Percentiles rank a stretch among this genome's conserved stretches.
Conservation (phyloP, 352 stramenopile species). For the Globisporangium emineosum region DNA sequence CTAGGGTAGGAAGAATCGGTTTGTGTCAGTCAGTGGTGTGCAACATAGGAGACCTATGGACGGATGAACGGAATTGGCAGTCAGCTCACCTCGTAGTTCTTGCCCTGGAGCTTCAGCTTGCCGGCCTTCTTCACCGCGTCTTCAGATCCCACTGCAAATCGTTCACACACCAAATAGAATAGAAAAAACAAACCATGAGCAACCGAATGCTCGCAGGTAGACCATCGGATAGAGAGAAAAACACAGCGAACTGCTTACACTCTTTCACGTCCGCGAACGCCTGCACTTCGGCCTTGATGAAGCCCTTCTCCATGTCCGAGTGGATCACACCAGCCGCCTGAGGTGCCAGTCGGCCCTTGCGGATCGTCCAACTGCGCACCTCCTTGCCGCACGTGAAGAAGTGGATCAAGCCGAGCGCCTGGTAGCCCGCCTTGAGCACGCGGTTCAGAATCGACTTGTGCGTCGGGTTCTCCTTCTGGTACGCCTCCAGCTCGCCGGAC, state of each 20-base stretch:
- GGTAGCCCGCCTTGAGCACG: slow-evolving; percentile 97
- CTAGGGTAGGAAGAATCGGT: slow-evolving; percentile 12
- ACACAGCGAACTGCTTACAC: slow-evolving; percentile 55
- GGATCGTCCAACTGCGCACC: slow-evolving; percentile 99
- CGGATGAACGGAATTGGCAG: not conserved
- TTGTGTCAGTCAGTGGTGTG: not conserved
- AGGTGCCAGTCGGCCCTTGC: slow-evolving; percentile 94
- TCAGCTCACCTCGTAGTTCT: slow-evolving; percentile 81
- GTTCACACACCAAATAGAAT: not conserved
- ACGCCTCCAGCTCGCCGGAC: slow-evolving; percentile 49
- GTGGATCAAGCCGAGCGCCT: slow-evolving; percentile 97
- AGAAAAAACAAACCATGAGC: not conserved
- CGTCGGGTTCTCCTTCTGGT: slow-evolving; percentile 91
- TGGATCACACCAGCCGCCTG: slow-evolving; percentile 99
- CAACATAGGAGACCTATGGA: not conserved
- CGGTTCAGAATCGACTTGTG: slow-evolving; percentile 93
- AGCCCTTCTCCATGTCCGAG: slow-evolving; percentile 99
- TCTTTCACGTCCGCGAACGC: slow-evolving; percentile 89
- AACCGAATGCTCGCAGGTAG: no score
- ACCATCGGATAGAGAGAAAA: no score
- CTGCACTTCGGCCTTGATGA: slow-evolving; percentile 96
- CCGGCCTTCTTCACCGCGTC: slow-evolving; percentile 88
- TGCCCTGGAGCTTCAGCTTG: slow-evolving; percentile 88
- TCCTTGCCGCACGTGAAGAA: slow-evolving; percentile 99
- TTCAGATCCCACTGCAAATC: slow-evolving; percentile 68